Evolutionary conservation across 2,329 filamentous ascomycete species (phyloP), one percentile per base, ranked within the genome.

Genomic region (Hymenoscyphus albidus): DNA sequence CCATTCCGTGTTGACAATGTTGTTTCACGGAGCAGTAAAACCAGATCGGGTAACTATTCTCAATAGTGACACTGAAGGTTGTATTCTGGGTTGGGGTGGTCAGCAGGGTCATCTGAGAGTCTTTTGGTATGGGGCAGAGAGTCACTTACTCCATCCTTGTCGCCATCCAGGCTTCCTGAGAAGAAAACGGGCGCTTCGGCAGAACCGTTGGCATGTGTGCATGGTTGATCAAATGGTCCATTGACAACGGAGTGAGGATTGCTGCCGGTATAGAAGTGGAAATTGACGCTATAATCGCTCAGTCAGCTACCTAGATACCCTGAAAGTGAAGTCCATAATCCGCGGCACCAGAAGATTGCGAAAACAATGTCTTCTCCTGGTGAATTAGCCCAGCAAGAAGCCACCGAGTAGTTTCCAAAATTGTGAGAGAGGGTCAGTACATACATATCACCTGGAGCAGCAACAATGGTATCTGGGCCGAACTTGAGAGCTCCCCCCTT

Each of bases 201-300:
- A 2, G 55, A 62, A 35, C 62, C 51, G 3, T 62, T 38, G 22
- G 67, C 65, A 18, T 75, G 76, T n/a, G 61, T 27, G 62, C 76
- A 77, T 3, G 76, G 75, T 14, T 62, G 68, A 5, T 67, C 67
- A 57, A 76, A 76, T 27, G 70, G 67, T 51, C 69, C 68, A 64
- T 77, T 73, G 9, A 75, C 77, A 55, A 85, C 76, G 51, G 78
- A 78, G 77, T 84, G 83, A 75, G 83, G 83, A 65, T 70, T 75
- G 9, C 81, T 78, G 64, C 79, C 79, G 75, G 79, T 84, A 72
- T 82, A 82, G 77, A 81, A 85, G 75, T 69, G 69, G 66, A 70
- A 72, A 61, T 62, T 51, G 13, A 72, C 38, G 6, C 70, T 72
- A 39, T 40, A 14, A 10, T 55, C 32, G 16, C 10, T 44, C 16